Base-by-base conservation (phyloP, 805 yeast species). In the Pichia nanzhaoensis region DNA sequence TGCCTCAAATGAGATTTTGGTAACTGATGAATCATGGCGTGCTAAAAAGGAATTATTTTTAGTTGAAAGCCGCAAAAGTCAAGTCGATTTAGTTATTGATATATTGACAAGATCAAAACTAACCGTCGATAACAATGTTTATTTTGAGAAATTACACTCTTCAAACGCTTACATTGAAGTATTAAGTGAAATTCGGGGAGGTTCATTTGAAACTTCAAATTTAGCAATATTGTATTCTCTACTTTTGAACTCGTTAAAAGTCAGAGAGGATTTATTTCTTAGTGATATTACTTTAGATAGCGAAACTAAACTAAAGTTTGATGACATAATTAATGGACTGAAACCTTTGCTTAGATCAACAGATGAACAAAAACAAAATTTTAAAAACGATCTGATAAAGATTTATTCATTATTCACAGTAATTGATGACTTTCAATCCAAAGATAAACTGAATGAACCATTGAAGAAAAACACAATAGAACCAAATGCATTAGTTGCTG, bases 161-260 rank as follows among this genome's bases (percentile, higher is more conserved):
- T 42, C 51, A 24, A 58, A 58, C 39, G 38, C 41, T 2, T 39
- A 46, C 31, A 50, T 56, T 16, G 61, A 55, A 39, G 36, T 57
- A 5, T 20, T 56, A 44, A 55, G 57, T 42, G 61, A 59, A 31
- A 40, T 58, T 16, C 44, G 53, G 16, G 38, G 49, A 1, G 53
- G 54, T 1, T 41, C 42, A 18, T 59, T 34, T 42, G 52, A 48
- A 3, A 50, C 50, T 35, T 50, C 58, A 1, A 52, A 58, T 45
- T 46, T 32, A 21, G 44, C 46, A 6, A 34, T 44, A 3, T 35
- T 60, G 8, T 59, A 53, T 44, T 36, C 52, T 14, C 39, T 59
- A 24, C 7, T 56, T 28, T 17, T 54, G 8, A 48, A 50, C 17
- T 50, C 54, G 17, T 18, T 46, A 19, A 45, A 47, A 19, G 21